Base-by-base conservation (phyloP, 257 asterid species). In the Nicotiana knightiana region DNA sequence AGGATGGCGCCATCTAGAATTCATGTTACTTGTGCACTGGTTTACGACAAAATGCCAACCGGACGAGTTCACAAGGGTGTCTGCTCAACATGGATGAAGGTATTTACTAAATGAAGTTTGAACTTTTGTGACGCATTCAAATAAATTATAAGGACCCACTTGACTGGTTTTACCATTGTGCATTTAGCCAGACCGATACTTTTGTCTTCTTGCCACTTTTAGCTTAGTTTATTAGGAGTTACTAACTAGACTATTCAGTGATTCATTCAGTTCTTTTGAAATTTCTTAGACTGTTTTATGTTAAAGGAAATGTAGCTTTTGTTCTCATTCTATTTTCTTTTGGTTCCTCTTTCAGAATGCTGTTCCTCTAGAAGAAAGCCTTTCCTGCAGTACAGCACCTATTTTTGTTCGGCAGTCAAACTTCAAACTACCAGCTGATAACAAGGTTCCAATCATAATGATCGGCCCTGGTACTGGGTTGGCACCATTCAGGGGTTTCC, bases 41-140 rank as follows among this genome's bases (percentile, higher is more conserved):
- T 96, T 59, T 79, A 90, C 67, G 99, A 94, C 85, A 93, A 90
- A 90, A 94, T 92, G 24, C 98, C 98, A 9, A 81, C 96, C 4
- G 99, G 99, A 84, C 83, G 97, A 77, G 82, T 96, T 85, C 98
- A 96, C 91, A 93, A 90, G 91, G 99, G 99, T 83, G 88, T 96
- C 66, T 96, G 99, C 89, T 96, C 99, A 18, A 96, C 99, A 28
- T 96, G 99, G 99, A 96, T 96, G 92, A 94, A 94, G 98, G 99
- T 94, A 90, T 58, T 81, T 68, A 43, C 57, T 82, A 59, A 32
- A 51, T 10, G 76, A 85, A 51, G 67, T 4, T 71, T 84, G 46
- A 86, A 76, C 24, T 82, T 54, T 66, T 2, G 30, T 76, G 24
- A 9, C 15, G 8, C 63, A 80, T 43, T 63, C 70, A 24, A 12